A percentile compares a stretch with the other conserved stretches of the same genome.
These are phyloP conservation scores for Sugiyamaella chiloensis DNA, from an alignment of 805 yeast genomes.

Conservation along the genomic window DNA sequence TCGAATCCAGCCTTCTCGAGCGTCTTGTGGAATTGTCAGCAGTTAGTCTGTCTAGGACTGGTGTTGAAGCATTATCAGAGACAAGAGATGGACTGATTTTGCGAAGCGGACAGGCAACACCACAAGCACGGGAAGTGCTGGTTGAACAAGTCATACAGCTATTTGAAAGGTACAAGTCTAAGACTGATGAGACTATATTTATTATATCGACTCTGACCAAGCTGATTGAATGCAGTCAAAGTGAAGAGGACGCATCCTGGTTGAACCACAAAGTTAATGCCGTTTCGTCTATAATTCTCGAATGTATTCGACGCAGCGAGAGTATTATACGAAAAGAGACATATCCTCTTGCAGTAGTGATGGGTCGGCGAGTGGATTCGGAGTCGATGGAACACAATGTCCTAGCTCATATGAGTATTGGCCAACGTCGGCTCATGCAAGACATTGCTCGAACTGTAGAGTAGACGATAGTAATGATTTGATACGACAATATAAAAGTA, in stretches of 20 bases:
- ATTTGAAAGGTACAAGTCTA: background rate
- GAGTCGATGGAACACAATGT: conserved; percentile 17
- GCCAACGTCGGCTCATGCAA: conserved; percentile 30
- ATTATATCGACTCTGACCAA: background rate
- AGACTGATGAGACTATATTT: background rate
- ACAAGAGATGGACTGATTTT: conserved; percentile 23
- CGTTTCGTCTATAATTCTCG: conserved; percentile 13
- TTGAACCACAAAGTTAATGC: background rate
- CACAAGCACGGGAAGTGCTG: background rate
- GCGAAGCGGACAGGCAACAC: background rate
- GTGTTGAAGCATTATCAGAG: conserved; percentile 23
- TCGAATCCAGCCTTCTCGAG: conserved; percentile 18
- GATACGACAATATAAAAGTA: background rate
- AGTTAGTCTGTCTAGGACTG: conserved; percentile 13
- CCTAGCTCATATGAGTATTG: conserved; percentile 22
- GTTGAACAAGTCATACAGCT: background rate
- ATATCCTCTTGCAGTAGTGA: conserved; percentile 27
- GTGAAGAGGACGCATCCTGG: background rate
- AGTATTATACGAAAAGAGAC: conserved; percentile 30
- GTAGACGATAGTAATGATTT: background rate
- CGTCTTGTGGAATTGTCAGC: conserved; percentile 16
- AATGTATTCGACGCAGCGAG: conserved; percentile 22
- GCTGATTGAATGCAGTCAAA: background rate
- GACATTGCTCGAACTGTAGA: conserved; percentile 18
- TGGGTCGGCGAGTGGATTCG: conserved; percentile 14